phyloP scores from a whole-genome alignment of 768 basidiomycete species.

The Lactarius tabidus region DNA sequence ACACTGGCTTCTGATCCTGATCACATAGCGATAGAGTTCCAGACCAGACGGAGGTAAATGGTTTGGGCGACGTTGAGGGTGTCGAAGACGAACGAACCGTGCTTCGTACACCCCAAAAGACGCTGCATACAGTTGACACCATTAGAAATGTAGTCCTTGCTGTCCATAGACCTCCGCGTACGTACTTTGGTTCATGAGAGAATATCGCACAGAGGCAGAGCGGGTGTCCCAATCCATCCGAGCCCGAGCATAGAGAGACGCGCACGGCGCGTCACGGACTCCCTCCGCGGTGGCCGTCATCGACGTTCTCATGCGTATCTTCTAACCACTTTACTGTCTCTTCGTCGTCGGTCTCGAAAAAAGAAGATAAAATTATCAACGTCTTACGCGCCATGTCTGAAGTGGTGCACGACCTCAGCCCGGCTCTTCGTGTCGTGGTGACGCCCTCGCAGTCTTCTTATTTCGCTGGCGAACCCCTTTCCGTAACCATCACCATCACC shows the following conservation, averaged over 20 bases:
- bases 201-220: too few species aligned
- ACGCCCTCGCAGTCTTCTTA: constrained; percentile 83
- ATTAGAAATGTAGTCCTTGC: not conserved
- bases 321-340: not conserved
- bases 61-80: not conserved
- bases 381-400: constrained; percentile 18
- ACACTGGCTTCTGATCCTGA: not conserved
- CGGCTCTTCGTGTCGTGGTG: constrained; percentile 57
- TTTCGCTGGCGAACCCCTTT: constrained; percentile 88
- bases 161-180: too few species aligned
- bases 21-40: not conserved
- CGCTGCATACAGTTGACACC: not conserved
- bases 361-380: not conserved
- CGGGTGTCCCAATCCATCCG: too few species aligned
- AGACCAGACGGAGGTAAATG: not conserved
- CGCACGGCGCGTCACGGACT: not conserved
- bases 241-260: not conserved
- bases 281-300: not conserved
- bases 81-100: not conserved
- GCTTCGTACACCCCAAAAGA: not conserved
- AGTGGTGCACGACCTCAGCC: constrained; percentile 11
- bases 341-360: not conserved
- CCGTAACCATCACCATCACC: constrained; percentile 81
- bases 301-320: not conserved
- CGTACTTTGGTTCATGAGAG: not conserved